Evolutionary conservation across 805 yeast genomes (phyloP).

Genomic region (Zygosaccharomyces pseudorouxii): DNA sequence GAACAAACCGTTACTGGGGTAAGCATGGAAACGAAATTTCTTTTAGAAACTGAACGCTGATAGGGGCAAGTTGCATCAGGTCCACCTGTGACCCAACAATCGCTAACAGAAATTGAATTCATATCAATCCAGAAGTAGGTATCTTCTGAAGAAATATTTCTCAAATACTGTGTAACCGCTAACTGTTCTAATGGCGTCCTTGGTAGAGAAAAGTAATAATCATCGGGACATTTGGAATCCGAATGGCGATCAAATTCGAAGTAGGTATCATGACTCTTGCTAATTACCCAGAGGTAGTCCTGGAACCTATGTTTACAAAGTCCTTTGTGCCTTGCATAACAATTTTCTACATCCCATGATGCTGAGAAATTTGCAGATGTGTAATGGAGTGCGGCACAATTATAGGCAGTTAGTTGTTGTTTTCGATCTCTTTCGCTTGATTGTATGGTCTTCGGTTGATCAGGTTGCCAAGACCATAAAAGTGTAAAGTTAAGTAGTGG

Average conservation of each 20-base stretch:
- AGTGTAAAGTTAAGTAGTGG: conserved; percentile 34
- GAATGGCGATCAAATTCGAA: conserved; percentile 36
- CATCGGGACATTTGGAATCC: conserved; percentile 36
- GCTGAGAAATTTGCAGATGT: conserved; percentile 16
- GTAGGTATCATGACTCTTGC: conserved; percentile 37
- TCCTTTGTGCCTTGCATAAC: conserved; percentile 49
- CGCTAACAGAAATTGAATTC: conserved; percentile 65
- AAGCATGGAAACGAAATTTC: conserved; percentile 57
- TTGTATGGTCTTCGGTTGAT: conserved; percentile 44
- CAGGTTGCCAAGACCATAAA: conserved; percentile 72
- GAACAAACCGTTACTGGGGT: conserved; percentile 64
- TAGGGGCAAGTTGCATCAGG: conserved; percentile 77
- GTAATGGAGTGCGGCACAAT: conserved; percentile 42
- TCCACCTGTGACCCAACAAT: conserved; percentile 88
- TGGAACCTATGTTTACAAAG: conserved; percentile 49
- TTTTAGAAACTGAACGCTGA: conserved; percentile 46
- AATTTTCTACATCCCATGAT: conserved; percentile 67
- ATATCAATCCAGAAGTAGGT: conserved; percentile 63
- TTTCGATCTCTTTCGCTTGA: conserved; percentile 4
- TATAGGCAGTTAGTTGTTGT: conserved; percentile 33
- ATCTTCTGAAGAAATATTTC: conserved; percentile 6
- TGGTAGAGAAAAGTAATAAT: conserved; percentile 45
- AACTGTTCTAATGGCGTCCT: conserved; percentile 45
- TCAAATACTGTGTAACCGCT: conserved; percentile 20
- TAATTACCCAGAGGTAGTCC: conserved; percentile 43